Evolutionary conservation across 1,284 basidiomycete genomes (phyloP).

Genomic region (Microbotryomycetes sp.): DNA sequence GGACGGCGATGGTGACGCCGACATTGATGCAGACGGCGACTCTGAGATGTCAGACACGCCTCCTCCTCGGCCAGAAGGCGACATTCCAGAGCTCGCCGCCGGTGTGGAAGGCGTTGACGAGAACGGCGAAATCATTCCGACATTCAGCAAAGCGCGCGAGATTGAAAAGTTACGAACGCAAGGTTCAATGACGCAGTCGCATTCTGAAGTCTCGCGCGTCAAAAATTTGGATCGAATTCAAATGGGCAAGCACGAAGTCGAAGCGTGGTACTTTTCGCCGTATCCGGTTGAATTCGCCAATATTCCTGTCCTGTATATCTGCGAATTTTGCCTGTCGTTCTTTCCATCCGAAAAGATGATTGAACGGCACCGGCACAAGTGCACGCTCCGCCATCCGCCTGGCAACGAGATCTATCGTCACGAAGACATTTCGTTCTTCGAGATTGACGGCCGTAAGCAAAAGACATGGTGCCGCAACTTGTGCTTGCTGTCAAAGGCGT

Average conservation of each 20-base stretch:
- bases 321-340: conserved; percentile 94
- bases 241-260: conserved; percentile 92
- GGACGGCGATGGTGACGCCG: conserved; percentile 27
- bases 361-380: conserved; percentile 81
- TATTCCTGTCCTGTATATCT: conserved; percentile 89
- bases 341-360: conserved; percentile 83
- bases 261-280: conserved; percentile 99
- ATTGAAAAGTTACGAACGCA: conserved; percentile 97
- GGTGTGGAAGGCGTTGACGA: conserved; percentile 38
- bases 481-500: conserved; percentile 93
- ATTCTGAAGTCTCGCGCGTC: conserved; percentile 93
- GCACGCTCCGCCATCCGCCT: conserved; percentile 88
- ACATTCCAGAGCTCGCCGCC: neutral
- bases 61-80: conserved; percentile 28
- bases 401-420: conserved; percentile 99
- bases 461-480: conserved; percentile 96
- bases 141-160: conserved; percentile 88
- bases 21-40: conserved; percentile 42
- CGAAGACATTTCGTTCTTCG: conserved; percentile 94
- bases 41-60: conserved; percentile 45
- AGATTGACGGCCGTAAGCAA: conserved; percentile 94
- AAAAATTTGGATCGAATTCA: conserved; percentile 97
- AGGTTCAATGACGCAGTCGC: conserved; percentile 97
- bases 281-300: conserved; percentile 98
- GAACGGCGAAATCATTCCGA: conserved; percentile 43